phyloP scores from a whole-genome alignment of 2,329 filamentous ascomycete species.

The Cladophialophora yegresii region DNA sequence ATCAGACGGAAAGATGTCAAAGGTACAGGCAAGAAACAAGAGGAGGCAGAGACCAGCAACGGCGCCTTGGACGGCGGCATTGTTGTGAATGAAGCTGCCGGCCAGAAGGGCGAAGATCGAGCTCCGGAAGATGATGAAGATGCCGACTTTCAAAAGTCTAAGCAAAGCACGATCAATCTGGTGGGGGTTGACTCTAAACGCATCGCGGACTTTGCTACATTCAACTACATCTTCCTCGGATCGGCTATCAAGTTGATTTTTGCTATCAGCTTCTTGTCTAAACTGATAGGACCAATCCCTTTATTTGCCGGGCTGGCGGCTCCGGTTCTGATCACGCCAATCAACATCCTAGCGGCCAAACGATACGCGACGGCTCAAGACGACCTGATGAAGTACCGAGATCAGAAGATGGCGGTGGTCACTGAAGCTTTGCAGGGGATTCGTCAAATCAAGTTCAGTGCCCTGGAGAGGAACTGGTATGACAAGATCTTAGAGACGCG shows the following conservation, averaged over 20 bases:
- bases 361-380: conserved; percentile 67
- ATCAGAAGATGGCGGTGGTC: conserved; percentile 73
- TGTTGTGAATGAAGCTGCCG: conserved; percentile 39
- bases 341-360: conserved; percentile 69
- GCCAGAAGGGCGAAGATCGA: conserved; percentile 42
- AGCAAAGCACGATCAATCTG: conserved; percentile 74
- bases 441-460: conserved; percentile 81
- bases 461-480: conserved; percentile 74
- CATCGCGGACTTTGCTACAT: conserved; percentile 68
- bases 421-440: conserved; percentile 78
- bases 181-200: conserved; percentile 74
- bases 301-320: conserved; percentile 66
- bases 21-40: conserved; percentile 50
- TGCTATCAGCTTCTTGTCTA: conserved; percentile 66
- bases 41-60: conserved; percentile 24
- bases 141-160: conserved; percentile 59
- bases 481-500: conserved; percentile 66
- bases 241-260: conserved; percentile 65
- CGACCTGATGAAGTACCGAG: conserved; percentile 71
- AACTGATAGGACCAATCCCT: conserved; percentile 70
- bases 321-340: conserved; percentile 65
- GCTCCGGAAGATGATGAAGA: conserved; percentile 51
- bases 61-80: conserved; percentile 35
- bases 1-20: conserved; percentile 77
- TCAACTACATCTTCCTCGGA: conserved; percentile 65